These are phyloP conservation scores for Phallus indusiatus DNA, from an alignment of 768 basidiomycete genomes.

Conservation along the genomic window DNA sequence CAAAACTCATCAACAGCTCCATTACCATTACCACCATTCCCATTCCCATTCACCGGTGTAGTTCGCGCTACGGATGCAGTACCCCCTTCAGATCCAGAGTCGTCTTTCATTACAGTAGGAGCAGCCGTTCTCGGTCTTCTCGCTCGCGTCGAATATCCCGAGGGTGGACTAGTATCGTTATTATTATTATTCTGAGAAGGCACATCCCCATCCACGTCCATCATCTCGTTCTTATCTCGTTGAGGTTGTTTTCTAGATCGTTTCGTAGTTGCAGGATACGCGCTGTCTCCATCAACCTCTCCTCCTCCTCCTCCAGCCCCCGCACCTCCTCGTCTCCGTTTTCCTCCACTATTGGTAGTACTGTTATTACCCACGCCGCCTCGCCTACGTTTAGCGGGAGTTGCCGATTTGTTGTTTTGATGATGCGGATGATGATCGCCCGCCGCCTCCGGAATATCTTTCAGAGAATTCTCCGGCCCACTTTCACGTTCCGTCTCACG, in stretches of 20 bases:
- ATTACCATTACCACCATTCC: too few relatives aligned
- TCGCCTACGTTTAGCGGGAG: conserved; percentile 1
- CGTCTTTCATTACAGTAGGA: not conserved
- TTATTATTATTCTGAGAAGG: not conserved
- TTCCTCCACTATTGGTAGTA: too few relatives aligned
- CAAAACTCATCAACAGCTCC: conserved; percentile 9
- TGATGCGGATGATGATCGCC: too few relatives aligned
- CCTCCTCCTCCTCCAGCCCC: too few relatives aligned
- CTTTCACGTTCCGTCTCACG: conserved; percentile 32
- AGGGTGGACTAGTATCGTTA: conserved; percentile 1
- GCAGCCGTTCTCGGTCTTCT: conserved; percentile 3
- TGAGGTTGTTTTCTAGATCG: not conserved
- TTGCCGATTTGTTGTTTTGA: conserved; percentile 1
- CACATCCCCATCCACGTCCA: conserved; percentile 5
- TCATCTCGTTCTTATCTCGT: not conserved
- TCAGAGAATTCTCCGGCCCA: not conserved
- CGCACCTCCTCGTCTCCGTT: conserved; percentile 3
- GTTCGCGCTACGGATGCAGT: conserved; percentile 6
- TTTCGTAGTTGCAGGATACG: conserved; percentile 5
- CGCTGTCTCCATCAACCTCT: conserved; percentile 5
- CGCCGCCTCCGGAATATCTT: not conserved
- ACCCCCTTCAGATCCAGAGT: conserved; percentile 3
- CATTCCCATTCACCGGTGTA: conserved; percentile 7
- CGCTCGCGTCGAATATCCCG: conserved; percentile 8
- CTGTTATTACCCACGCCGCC: not conserved